Conservation (phyloP, 306 rosid genomes). For the Potentilla sterilis region DNA sequence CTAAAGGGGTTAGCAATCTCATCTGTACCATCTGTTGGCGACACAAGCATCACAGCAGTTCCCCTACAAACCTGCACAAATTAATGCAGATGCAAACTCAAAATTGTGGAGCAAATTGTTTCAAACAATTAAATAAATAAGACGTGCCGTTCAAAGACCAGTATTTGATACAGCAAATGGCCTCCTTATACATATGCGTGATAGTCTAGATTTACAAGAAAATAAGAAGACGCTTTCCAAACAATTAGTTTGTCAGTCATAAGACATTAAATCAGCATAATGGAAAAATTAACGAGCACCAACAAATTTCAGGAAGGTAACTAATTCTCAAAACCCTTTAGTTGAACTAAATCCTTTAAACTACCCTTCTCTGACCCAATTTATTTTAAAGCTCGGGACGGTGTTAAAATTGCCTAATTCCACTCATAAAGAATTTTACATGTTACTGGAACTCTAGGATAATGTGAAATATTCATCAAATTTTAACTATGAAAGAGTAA, state of each 20-base stretch:
- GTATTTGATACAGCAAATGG: neutral
- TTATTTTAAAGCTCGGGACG: no score
- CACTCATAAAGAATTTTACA: no score
- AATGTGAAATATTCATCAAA: no score
- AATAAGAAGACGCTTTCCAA: neutral
- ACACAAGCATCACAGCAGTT: conserved; percentile 98
- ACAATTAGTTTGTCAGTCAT: neutral
- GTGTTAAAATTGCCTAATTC: no score
- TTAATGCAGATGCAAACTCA: neutral
- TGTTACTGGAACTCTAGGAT: no score
- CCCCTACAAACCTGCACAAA: conserved; percentile 88
- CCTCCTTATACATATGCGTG: neutral
- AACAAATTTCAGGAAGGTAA: neutral
- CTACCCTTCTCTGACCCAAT: no score
- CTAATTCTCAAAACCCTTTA: no score
- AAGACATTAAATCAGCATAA: neutral
- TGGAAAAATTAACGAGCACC: neutral
- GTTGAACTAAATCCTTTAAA: no score
- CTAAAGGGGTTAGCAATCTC: conserved; percentile 95
- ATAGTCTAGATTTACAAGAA: neutral
- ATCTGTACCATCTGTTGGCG: conserved; percentile 97
- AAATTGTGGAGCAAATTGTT: neutral
- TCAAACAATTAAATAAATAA: neutral
- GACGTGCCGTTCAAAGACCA: neutral
- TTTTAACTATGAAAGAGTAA: neutral